Percentiles rank a stretch among this genome's conserved stretches.
phyloP scores from a whole-genome alignment of 805 yeast species.

The Candida broadrunensis region DNA sequence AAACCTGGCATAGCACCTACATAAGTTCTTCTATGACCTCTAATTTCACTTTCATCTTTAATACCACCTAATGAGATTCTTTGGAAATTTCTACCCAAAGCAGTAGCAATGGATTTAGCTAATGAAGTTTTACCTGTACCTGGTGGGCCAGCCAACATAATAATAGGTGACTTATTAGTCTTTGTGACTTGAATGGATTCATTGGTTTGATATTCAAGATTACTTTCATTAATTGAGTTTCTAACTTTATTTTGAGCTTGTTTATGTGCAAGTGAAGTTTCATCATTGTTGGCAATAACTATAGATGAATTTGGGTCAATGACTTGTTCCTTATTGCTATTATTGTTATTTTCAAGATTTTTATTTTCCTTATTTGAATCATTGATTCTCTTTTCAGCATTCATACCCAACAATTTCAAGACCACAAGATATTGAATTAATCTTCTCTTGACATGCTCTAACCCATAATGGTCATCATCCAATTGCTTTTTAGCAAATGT shows the following conservation, averaged over 20 bases:
- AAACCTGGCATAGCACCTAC: constrained; percentile 93
- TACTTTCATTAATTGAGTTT: constrained; percentile 4
- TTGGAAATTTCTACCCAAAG: constrained; percentile 72
- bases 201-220: constrained; percentile 1
- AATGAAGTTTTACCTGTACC: constrained; percentile 91
- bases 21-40: constrained; percentile 89
- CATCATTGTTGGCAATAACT: constrained; percentile 36
- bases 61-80: constrained; percentile 84
- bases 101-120: constrained; percentile 75
- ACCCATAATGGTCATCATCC: constrained; percentile 42
- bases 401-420: constrained; percentile 51
- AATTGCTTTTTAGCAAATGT: constrained; percentile 34
- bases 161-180: constrained; percentile 62
- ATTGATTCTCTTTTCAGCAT: constrained; percentile 27
- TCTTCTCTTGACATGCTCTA: constrained; percentile 55
- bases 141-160: constrained; percentile 86
- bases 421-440: constrained; percentile 79
- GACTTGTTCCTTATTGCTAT: not conserved
- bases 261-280: constrained; percentile 22
- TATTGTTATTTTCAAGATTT: constrained; percentile 8
- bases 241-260: constrained; percentile 14
- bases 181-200: constrained; percentile 21
- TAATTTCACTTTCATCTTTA: constrained; percentile 82
- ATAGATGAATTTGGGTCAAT: constrained; percentile 11
- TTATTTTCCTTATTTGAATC: constrained; percentile 9